Evolutionary conservation across 2,329 filamentous ascomycete genomes (phyloP), one percentile per base, ranked within the genome.

Genomic region (Mycosphaerelloides madeirae): DNA sequence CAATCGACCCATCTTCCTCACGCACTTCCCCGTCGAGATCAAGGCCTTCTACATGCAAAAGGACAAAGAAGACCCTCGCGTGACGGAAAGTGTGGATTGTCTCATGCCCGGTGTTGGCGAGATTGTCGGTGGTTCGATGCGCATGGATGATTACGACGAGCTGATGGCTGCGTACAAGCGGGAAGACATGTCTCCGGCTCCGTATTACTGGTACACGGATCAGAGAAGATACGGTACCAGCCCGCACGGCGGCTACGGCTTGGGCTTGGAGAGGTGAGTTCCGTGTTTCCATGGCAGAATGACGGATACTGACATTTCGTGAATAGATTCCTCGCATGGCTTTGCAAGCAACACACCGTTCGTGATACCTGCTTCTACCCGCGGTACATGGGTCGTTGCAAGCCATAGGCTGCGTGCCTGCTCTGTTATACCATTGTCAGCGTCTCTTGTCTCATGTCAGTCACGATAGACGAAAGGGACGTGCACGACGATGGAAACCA

Each of bases 31-130:
- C 15, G 83, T 83, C 48, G 88, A 91, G 72, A 95, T 98, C 77
- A 98, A 98, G 77, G 86, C 93, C 1, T 98, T 98, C 69, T 98
- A 98, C 78, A 98, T 98, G 93, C 84, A 90, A 71, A 90, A 85
- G 70, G 93, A 91, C 59, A 74, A 77, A 33, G 70, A 78, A 22
- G 93, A 98, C 64, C 72, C 70, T 22, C 80, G 90, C 19, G 88
- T 96, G 20, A 98, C 93, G 0, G 91, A 98, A 76, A 88, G 82
- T 50, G 91, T 97, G 12, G 93, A 98, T 55, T 78, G 79, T 48
- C 65, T 85, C 51, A 84, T 98, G 89, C 93, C 93, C 9, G 88
- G 88, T 56, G 93, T 98, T 19, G 93, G 93, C 48, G 93, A 97
- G 75, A 95, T 97, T 62, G 89, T 97, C 2, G 52, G 53, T 41